phyloP scores from a whole-genome alignment of 163 green algal species.

The Scenedesmus sp. region DNA sequence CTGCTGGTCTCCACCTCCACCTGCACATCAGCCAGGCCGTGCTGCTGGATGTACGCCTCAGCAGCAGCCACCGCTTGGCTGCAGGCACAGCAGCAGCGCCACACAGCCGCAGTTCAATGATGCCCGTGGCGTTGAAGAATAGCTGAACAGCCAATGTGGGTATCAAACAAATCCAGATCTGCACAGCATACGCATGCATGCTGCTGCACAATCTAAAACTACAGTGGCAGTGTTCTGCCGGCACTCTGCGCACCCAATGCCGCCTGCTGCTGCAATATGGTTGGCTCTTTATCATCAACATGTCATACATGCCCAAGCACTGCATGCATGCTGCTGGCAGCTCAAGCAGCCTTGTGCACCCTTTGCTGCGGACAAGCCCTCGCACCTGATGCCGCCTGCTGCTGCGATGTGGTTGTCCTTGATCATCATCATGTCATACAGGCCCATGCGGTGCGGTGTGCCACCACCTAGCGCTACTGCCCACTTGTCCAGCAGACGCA shows the following conservation, averaged over 20 bases:
- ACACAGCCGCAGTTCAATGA: no score
- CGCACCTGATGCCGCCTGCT: conserved; percentile 86
- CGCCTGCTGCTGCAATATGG: no score
- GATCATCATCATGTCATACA: conserved; percentile 99
- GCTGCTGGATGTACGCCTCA: conserved; percentile 75
- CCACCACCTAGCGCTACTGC: conserved; percentile 97
- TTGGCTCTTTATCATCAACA: no score
- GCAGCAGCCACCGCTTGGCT: conserved; percentile 71
- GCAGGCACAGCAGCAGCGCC: not conserved
- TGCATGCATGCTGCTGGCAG: no score
- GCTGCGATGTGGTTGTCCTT: conserved; percentile 99
- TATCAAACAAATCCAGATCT: no score
- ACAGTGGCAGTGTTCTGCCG: no score
- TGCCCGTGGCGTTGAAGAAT: no score
- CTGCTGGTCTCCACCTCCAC: conserved; percentile 97
- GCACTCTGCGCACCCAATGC: no score
- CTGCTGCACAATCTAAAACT: not conserved
- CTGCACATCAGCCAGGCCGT: conserved; percentile 64
- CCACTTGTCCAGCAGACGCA: conserved; percentile 98
- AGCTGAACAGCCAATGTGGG: no score
- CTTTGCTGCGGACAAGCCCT: no score
- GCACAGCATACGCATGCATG: not conserved
- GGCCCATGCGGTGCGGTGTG: conserved; percentile 96
- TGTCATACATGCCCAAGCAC: no score
- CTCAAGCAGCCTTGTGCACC: no score